Percentiles rank a stretch among this genome's conserved stretches.
Evolutionary conservation across 768 basidiomycete genomes (phyloP).

Genomic region (Lactifluus volemus): DNA sequence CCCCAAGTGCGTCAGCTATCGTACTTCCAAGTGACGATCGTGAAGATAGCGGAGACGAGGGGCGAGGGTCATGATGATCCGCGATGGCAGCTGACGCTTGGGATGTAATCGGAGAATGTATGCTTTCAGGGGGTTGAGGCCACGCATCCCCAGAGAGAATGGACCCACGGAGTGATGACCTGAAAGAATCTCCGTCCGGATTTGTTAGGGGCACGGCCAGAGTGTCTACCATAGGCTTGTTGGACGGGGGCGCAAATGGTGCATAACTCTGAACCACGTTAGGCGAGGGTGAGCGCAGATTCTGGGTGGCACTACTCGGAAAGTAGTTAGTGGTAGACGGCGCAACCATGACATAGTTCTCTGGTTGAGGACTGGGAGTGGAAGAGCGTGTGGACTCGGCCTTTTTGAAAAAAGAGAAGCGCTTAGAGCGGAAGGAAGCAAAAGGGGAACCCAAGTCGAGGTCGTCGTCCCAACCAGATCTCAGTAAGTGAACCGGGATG

Average conservation of each 20-base stretch:
- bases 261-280: background rate
- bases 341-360: conserved; percentile 6
- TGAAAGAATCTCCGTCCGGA: background rate
- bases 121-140: conserved; percentile 2
- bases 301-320: conserved; percentile 8
- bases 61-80: background rate
- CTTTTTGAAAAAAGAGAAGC: conserved; percentile 4
- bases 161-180: conserved; percentile 3
- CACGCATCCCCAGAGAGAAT: conserved; percentile 8
- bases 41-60: conserved; percentile 6
- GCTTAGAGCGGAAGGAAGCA: conserved; percentile 2
- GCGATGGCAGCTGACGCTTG: background rate
- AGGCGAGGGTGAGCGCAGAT: conserved; percentile 9
- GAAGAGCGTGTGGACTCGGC: conserved; percentile 2
- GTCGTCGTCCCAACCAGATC: conserved; percentile 18
- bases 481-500: conserved; percentile 14
- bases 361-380: conserved; percentile 4
- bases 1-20: conserved; percentile 13
- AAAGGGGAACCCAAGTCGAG: conserved; percentile 9
- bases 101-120: background rate
- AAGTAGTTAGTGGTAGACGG: conserved; percentile 11
- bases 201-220: background rate
- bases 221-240: background rate
- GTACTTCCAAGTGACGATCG: conserved; percentile 9
- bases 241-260: background rate